Evolutionary conservation across 768 basidiomycete genomes (phyloP).

Genomic region (Amanita pseudoporphyria): DNA sequence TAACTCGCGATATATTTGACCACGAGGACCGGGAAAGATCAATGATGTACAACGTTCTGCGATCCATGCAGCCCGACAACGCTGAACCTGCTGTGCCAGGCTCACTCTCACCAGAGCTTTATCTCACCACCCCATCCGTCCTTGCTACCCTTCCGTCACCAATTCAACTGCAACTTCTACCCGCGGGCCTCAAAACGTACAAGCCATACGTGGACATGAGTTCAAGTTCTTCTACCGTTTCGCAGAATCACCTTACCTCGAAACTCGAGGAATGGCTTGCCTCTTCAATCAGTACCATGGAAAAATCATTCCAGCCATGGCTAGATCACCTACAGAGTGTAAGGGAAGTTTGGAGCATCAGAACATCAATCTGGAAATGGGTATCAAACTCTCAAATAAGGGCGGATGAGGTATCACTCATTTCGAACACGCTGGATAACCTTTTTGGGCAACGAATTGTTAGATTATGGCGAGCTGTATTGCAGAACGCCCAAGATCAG

Average conservation of each 20-base stretch:
- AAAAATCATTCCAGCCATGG: conserved; percentile 42
- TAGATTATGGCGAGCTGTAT: conserved; percentile 46
- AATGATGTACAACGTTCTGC: conserved; percentile 47
- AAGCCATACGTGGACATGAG: conserved; percentile 77
- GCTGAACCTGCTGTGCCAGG: conserved; percentile 23
- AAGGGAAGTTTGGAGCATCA: conserved; percentile 65
- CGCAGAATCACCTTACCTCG: conserved; percentile 30
- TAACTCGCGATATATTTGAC: conserved; percentile 50
- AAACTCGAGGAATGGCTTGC: conserved; percentile 59
- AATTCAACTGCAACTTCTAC: conserved; percentile 71
- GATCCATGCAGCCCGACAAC: conserved; percentile 43
- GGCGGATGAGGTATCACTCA: conserved; percentile 31
- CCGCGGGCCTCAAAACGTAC: conserved; percentile 60
- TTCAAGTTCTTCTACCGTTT: conserved; percentile 44
- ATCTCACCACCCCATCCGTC: conserved; percentile 57
- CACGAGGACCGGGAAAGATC: conserved; percentile 25
- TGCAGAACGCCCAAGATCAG: conserved; percentile 32
- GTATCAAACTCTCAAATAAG: conserved; percentile 35
- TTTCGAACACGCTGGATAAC: conserved; percentile 41
- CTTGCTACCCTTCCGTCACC: conserved; percentile 73
- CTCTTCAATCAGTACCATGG: conserved; percentile 37
- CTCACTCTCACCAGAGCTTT: conserved; percentile 27
- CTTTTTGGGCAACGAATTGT: conserved; percentile 44
- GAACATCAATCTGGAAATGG: conserved; percentile 41
- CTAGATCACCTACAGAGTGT: conserved; percentile 48